These are phyloP conservation scores for Trifolium fragiferum DNA, from an alignment of 306 rosid species.

Conservation along the genomic window DNA sequence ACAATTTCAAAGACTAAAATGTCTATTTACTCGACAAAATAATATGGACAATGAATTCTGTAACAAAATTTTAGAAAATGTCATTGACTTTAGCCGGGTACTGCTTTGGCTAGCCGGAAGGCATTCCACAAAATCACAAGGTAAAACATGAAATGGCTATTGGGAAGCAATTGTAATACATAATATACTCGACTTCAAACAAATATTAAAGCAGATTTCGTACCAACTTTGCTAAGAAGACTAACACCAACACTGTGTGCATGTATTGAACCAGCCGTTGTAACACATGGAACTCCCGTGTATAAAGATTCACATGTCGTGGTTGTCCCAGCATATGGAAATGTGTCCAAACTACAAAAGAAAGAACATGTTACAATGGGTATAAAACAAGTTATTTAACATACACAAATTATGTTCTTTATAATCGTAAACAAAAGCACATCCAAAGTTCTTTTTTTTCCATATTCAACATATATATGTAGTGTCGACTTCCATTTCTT, in stretches of 20 bases:
- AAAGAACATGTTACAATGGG: conserved; percentile 35
- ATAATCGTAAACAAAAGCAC: conserved; percentile 11
- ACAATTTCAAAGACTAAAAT: no score
- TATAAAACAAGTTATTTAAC: conserved; percentile 20
- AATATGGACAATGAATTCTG: no score
- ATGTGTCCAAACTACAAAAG: conserved; percentile 89
- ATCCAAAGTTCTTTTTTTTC: neutral
- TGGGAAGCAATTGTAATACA: conserved; percentile 24
- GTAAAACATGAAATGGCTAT: conserved; percentile 24
- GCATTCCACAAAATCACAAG: conserved; percentile 32
- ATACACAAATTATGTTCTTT: conserved; percentile 3
- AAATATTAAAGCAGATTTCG: conserved; percentile 40
- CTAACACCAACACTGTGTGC: conserved; percentile 99
- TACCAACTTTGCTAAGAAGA: conserved; percentile 91
- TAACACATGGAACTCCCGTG: conserved; percentile 99
- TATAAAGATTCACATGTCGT: conserved; percentile 95
- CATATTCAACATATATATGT: neutral
- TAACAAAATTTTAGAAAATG: neutral
- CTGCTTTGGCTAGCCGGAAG: conserved; percentile 21
- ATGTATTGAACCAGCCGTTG: conserved; percentile 95
- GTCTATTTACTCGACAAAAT: no score
- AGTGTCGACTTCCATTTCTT: neutral
- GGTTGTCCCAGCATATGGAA: conserved; percentile 98
- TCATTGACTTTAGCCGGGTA: neutral
- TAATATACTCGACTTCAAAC: conserved; percentile 1